Base-by-base conservation (phyloP, 139 green algal species). In the Pseudopediastrum boryanum region DNA sequence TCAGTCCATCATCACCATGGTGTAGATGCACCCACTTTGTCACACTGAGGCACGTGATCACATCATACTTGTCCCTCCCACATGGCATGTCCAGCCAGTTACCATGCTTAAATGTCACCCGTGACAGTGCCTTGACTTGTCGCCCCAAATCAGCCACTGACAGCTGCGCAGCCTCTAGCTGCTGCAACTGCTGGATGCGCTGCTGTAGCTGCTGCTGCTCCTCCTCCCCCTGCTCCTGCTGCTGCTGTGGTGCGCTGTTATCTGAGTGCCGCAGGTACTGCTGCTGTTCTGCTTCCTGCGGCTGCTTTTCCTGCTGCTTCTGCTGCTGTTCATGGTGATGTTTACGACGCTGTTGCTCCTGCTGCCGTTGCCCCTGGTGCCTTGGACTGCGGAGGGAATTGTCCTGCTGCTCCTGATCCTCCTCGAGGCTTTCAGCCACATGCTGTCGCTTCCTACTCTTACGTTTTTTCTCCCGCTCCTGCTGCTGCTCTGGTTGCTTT, bases 11-110 rank as follows among this genome's bases (percentile, higher is more conserved):
- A 46, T 98, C 95, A 0, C 95, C 95, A 48, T 85, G 85, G 76
- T 98, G 94, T 3, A 98, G 83, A 75, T 98, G 95, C 38, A 98
- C 88, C 95, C 95, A 98, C 83, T 98, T 98, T 50, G 89, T 97
- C 27, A 98, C 92, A 41, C 81, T 92, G 31, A 97, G 84, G 79
- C 87, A 92, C 43, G 91, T 62, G 39, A 96, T 80, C n/a, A 70
- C 76, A 29, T 75, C 76, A 29, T 82, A 82, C 64, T 81, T 81
- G 74, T 63, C 56, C 8, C 21, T n/a, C 2, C 62, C 35, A 29
- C 43, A 73, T 44, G 31, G 21, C 62, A 59, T 36, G 33, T 73
- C 50, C 27, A 76, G 76, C 76, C 76, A 82, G 65, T 82, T 61
- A 29, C 50, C 76, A 29, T 38, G 42, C 38, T 27, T 63, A 33